Base-by-base conservation (phyloP, 2,329 filamentous ascomycete genomes). In the Pleochaeta shiraiana region DNA sequence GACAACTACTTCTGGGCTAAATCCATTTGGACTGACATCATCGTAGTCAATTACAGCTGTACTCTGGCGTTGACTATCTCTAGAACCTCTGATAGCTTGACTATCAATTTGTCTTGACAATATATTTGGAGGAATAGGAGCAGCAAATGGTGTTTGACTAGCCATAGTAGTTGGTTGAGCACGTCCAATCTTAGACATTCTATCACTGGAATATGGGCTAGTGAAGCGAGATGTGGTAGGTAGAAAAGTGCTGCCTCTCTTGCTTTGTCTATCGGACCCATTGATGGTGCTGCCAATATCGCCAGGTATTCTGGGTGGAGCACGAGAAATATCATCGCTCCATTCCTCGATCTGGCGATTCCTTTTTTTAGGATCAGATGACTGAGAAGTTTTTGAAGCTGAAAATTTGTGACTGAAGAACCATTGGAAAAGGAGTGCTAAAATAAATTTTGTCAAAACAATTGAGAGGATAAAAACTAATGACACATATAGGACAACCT, bases 261-360 rank as follows among this genome's bases (percentile, higher is more conserved):
- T 95, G 80, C 81, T 90, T 64, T 78, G 79, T 63, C 87, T 82
- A 68, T 92, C 90, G 16, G 81, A 78, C 12, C 79, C 79, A 21
- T 75, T 75, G 66, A 83, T 81, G 62, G 82, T 85, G 71, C 83
- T 86, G 65, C 83, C 81, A 50, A 86, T 77, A 70, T 95, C 83
- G 21, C 84, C 93, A 3, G 86, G 82, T 68, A 96, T 79, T 68
- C 90, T 87, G 64, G 87, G 85, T 28, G 90, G 90, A 3, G 92
- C 88, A 53, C 90, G 87, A 75, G 98, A 97, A 70, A 98, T 98
- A 72, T 98, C 93, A 68, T 97, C 89, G 16, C 86, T 87, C 93
- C 93, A 98, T 71, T 96, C 92, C 74, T 98, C 93, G 68, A 98
- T 98, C 76, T 97, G 90, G 70, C 87, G 84, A 69, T 91, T 87